Percentiles rank a stretch among this genome's conserved stretches.
Evolutionary conservation across 2,329 filamentous ascomycete genomes (phyloP).

Genomic region (Cylindrodendrum hubeiense): DNA sequence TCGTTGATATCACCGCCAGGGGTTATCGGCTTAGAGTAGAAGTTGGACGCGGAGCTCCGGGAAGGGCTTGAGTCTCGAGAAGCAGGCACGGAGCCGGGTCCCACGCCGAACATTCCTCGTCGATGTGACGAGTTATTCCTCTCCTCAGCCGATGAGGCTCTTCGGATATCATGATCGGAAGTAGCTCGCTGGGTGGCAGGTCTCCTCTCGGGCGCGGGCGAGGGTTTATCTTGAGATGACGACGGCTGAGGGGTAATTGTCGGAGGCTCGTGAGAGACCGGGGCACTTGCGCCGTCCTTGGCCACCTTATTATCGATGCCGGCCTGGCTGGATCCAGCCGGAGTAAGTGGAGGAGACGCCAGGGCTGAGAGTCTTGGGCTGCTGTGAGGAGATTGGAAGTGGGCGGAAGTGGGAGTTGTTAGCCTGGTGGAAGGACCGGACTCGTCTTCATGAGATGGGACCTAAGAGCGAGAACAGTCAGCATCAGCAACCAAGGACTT

Average conservation of each 20-base stretch:
- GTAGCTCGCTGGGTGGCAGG: conserved; percentile 56
- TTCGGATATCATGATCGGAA: conserved; percentile 57
- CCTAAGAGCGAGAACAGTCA: conserved; percentile 56
- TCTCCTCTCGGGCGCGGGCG: conserved; percentile 56
- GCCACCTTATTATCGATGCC: conserved; percentile 47
- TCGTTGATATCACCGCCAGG: conserved; percentile 85
- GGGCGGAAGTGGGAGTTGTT: conserved; percentile 74
- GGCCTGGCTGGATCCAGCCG: conserved; percentile 75
- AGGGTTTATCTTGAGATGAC: conserved; percentile 64
- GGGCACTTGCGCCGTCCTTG: conserved; percentile 48
- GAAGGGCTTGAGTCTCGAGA: conserved; percentile 76
- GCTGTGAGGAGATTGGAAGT: conserved; percentile 73
- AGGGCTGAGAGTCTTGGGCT: conserved; percentile 78
- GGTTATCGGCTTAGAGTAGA: conserved; percentile 80
- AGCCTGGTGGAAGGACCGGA: conserved; percentile 72
- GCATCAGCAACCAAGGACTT: conserved; percentile 32
- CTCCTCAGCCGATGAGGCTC: conserved; percentile 56
- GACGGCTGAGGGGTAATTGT: conserved; percentile 79
- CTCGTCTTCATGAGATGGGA: conserved; percentile 71
- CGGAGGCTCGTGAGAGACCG: conserved; percentile 53
- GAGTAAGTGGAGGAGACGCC: conserved; percentile 91
- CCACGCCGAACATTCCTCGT: conserved; percentile 66
- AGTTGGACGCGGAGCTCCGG: conserved; percentile 70
- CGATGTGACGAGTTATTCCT: conserved; percentile 58
- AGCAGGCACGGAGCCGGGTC: conserved; percentile 65